Evolutionary conservation across 139 green algal species (phyloP).

Genomic region (Coelastrella sp.): DNA sequence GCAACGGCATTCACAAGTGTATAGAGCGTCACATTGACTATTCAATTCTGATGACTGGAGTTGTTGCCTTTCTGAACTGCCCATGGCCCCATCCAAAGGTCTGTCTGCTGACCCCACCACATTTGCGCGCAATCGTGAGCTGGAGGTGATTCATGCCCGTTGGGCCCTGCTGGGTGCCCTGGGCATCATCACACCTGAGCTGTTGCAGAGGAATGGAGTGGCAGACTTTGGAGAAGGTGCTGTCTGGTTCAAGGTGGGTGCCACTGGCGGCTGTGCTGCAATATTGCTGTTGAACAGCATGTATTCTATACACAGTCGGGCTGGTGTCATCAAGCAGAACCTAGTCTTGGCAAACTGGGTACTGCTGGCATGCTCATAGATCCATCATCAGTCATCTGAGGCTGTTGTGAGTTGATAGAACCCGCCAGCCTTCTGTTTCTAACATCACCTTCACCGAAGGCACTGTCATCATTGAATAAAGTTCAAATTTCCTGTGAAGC

Average conservation of each 20-base stretch:
- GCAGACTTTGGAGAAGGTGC: slow-evolving; percentile 52
- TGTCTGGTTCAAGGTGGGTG: slow-evolving; percentile 92
- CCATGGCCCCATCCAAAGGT: slow-evolving; percentile 72
- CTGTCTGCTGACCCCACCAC: slow-evolving; percentile 91
- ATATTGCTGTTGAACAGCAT: not conserved
- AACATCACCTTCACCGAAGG: too few species aligned
- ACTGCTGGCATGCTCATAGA: too few species aligned
- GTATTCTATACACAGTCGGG: not conserved
- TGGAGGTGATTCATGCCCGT: slow-evolving; percentile 74
- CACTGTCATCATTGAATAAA: too few species aligned
- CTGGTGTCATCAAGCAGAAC: not conserved
- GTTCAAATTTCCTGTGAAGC: not conserved
- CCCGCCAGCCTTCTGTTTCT: not conserved
- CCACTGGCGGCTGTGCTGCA: too few species aligned
- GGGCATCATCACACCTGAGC: slow-evolving; percentile 64
- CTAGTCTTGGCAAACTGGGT: too few species aligned
- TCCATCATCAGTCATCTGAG: too few species aligned
- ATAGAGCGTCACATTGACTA: slow-evolving; percentile 19
- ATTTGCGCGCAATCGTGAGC: slow-evolving; percentile 74
- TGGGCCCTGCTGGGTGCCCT: slow-evolving; percentile 82
- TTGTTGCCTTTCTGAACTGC: slow-evolving; percentile 32
- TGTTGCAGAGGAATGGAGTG: slow-evolving; percentile 57
- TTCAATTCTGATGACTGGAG: slow-evolving; percentile 65
- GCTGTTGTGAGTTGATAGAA: not conserved
- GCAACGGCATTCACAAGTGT: too few species aligned